Evolutionary conservation across 202 grass and related monocot species (phyloP), one percentile per base, ranked within the genome.

Genomic region (Digitaria exilis): DNA sequence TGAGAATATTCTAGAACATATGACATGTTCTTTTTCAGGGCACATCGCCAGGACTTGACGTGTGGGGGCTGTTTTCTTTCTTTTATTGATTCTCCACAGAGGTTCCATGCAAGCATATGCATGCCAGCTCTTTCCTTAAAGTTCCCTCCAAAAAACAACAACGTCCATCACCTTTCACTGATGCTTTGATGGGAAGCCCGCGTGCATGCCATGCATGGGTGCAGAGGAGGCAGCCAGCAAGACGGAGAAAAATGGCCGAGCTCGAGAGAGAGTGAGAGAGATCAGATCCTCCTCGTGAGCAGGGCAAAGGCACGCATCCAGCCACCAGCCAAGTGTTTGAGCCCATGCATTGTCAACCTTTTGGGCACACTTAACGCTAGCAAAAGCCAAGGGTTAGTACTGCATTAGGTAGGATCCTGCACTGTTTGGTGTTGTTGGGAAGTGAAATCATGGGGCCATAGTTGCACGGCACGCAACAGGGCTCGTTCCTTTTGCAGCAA

Each of bases 371-470:
- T 52, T 43, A 80, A 30, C 63, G 29, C 48, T 44, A 73, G 18
- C 44, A 56, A 65, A 82, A 15, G 5, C 50, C 0, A 42, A 66
- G 22, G n/a, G 30, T 72, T 75, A 84, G 48, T 48, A 67, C n/a
- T 43, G 66, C 41, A 68, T 44, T 51, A 22, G 65, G 83, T 54
- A 83, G 74, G 88, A 86, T 74, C 52, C 57, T 63, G n/a, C 9
- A 69, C 50, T 83, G 57, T 78, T 77, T 51, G 56, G 25, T 30
- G 61, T 55, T 51, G 86, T 89, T 86, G 86, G 83, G 83, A 86
- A 72, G 83, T 80, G 76, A 83, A 84, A 89, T 84, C 84, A 92
- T 89, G 80, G 80, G 43, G 72, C 80, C 61, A 87, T 87, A 84
- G 77, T 77, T 84, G 70, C 70, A 80, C 51, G 26, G 76, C 69